Base-by-base conservation (phyloP, 164 flowering plant species). In the Piper longum region DNA sequence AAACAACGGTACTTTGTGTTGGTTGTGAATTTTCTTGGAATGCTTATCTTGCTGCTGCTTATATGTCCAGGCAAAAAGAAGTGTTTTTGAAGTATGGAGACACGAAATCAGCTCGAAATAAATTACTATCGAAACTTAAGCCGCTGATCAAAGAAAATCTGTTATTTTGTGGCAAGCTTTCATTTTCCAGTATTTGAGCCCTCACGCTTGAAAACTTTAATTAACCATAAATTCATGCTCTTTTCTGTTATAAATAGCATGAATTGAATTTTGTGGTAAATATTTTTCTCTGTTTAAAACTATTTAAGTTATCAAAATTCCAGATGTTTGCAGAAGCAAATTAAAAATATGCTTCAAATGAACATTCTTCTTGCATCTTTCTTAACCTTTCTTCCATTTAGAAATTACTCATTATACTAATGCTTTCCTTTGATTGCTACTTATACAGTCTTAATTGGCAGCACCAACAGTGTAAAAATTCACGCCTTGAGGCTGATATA, bases 81-180 rank as follows among this genome's bases (percentile, higher is more conserved):
- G 91, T 85, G 71, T 78, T 89, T 54, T 86, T 92, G 1, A 89
- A 89, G 68, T 89, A 89, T 68, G 96, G 92, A 16, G 96, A 89
- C 70, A 83, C 86, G 0, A 86, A 85, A 72, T 81, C 90, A 61
- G 92, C 96, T 36, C 82, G 96, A 70, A 68, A 71, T 70, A 85
- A 85, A 68, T 85, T 89, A 92, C 85, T 86, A 59, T 76, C 73
- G 41, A 92, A 89, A 69, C 81, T 89, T 16, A 89, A 89, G 66
- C 86, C 85, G 77, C 75, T 88, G 75, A 88, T 88, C 16, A 92
- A 88, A 71, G 96, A 88, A 43, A 88, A 88, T 59, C 96, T 90
- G 7, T 78, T 89, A 43, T 89, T 89, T 64, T 88, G 90, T 36
- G 96, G 85, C 60, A 89, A 89, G 76, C 90, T 86, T 86, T 70